phyloP scores from a whole-genome alignment of 2,329 filamentous ascomycete genomes.

The Macrophomina pseudophaseolina region DNA sequence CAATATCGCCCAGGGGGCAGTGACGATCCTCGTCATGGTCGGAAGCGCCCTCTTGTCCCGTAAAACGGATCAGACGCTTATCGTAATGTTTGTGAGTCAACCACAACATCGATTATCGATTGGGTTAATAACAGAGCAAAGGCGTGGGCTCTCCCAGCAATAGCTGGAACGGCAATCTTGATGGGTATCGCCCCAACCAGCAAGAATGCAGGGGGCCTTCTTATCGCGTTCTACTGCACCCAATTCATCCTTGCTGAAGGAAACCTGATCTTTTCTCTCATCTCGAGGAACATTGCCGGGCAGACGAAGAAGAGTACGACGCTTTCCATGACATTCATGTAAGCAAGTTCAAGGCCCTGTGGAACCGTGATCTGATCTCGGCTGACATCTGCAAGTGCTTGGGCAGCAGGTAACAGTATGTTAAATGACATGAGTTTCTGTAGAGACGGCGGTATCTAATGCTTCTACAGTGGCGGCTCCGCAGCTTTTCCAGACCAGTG shows the following conservation, averaged over 20 bases:
- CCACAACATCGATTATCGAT: background rate
- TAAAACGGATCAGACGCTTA: slow-evolving; percentile 31
- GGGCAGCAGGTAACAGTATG: background rate
- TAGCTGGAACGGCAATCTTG: slow-evolving; percentile 34
- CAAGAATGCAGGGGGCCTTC: slow-evolving; percentile 32
- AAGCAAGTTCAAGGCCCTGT: background rate
- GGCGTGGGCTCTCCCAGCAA: slow-evolving; percentile 28
- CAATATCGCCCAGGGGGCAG: slow-evolving; percentile 37
- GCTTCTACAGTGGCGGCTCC: slow-evolving; percentile 27
- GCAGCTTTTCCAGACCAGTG: slow-evolving; percentile 30
- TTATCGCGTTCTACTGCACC: slow-evolving; percentile 38
- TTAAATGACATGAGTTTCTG: background rate
- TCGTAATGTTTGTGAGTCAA: slow-evolving; percentile 33
- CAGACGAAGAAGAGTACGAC: slow-evolving; percentile 32
- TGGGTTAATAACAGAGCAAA: background rate
- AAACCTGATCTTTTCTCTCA: slow-evolving; percentile 30
- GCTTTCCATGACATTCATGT: slow-evolving; percentile 30
- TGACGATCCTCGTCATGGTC: slow-evolving; percentile 36
- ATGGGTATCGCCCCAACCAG: slow-evolving; percentile 32
- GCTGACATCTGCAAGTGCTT: background rate
- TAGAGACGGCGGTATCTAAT: slow-evolving; percentile 1
- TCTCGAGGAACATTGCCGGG: slow-evolving; percentile 31
- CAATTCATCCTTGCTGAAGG: slow-evolving; percentile 35
- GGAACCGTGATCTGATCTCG: background rate
- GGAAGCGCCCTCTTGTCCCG: slow-evolving; percentile 32